Conservation (phyloP, 2,329 filamentous ascomycete species). For the Sporothrix humicola region DNA sequence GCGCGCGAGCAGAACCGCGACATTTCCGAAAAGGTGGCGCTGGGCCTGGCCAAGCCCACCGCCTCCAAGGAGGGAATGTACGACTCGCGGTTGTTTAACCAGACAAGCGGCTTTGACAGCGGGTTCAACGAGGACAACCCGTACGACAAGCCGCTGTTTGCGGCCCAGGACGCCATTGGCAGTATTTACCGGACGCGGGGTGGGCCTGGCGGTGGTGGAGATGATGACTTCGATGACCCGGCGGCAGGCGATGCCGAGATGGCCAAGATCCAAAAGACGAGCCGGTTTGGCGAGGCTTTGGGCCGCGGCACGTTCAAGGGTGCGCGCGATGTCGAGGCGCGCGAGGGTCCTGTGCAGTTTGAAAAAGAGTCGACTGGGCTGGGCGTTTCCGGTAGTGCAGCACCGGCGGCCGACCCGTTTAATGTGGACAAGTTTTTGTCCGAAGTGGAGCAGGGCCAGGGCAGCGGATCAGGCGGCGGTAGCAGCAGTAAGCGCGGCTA, state of each 20-base stretch:
- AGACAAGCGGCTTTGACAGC: slow-evolving; percentile 84
- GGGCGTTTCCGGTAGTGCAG: slow-evolving; percentile 10
- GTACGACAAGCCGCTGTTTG: slow-evolving; percentile 97
- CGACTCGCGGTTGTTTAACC: slow-evolving; percentile 93
- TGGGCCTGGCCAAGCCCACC: slow-evolving; percentile 93
- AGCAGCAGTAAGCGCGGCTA: slow-evolving; percentile 74
- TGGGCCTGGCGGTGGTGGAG: slow-evolving; percentile 76
- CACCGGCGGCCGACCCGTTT: slow-evolving; percentile 70
- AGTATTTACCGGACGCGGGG: slow-evolving; percentile 88
- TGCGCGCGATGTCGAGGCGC: slow-evolving; percentile 78
- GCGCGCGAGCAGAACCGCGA: slow-evolving; percentile 95
- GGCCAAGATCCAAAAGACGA: slow-evolving; percentile 84
- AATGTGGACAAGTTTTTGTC: slow-evolving; percentile 93
- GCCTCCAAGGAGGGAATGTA: slow-evolving; percentile 94
- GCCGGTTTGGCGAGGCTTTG: slow-evolving; percentile 82
- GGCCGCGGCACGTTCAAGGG: slow-evolving; percentile 93
- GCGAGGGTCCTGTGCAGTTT: slow-evolving; percentile 93
- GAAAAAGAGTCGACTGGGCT: slow-evolving; percentile 70
- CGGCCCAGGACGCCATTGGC: slow-evolving; percentile 91
- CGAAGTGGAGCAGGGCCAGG: slow-evolving; percentile 67
- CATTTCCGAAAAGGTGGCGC: slow-evolving; percentile 94
- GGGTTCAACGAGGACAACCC: slow-evolving; percentile 98
- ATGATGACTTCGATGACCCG: slow-evolving; percentile 76
- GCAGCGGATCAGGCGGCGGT: not conserved
- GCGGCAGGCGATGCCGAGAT: slow-evolving; percentile 81